A percentile compares a stretch with the other conserved stretches of the same genome.
Evolutionary conservation across 2,329 filamentous ascomycete species (phyloP).

Genomic region (Xylaria multiplex): DNA sequence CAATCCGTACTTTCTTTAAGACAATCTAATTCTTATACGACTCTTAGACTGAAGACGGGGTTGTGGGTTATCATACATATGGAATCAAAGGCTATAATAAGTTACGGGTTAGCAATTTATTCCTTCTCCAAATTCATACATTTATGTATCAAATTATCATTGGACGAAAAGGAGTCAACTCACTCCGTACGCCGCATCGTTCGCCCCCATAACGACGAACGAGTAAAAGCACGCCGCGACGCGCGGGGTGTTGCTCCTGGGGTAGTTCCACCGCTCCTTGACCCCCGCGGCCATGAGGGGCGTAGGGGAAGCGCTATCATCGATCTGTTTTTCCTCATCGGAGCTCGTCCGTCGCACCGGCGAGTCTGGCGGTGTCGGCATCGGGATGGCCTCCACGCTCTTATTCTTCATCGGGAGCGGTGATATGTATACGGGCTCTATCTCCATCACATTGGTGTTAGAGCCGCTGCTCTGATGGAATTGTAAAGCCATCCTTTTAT

Average conservation of each 20-base stretch:
- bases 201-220: conserved; percentile 67
- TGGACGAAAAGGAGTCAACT: conserved; percentile 43
- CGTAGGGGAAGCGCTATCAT: conserved; percentile 33
- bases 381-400: neutral
- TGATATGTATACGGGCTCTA: conserved; percentile 19
- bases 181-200: conserved; percentile 68
- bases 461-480: conserved; percentile 28
- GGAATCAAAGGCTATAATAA: conserved; percentile 58
- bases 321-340: conserved; percentile 35
- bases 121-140: conserved; percentile 6
- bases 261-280: conserved; percentile 61
- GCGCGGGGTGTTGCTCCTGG: conserved; percentile 59
- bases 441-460: conserved; percentile 31
- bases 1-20: neutral
- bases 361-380: neutral
- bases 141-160: conserved; percentile 27
- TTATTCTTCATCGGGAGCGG: conserved; percentile 15
- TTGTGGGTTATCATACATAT: conserved; percentile 55
- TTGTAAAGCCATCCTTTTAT: conserved; percentile 26
- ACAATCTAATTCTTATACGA: neutral
- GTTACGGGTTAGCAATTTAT: conserved; percentile 27
- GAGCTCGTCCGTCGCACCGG: conserved; percentile 22
- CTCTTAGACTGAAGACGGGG: neutral
- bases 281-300: conserved; percentile 40
- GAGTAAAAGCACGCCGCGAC: conserved; percentile 66